Evolutionary conservation across 2,329 filamentous ascomycete genomes (phyloP).

Genomic region (Aspergillus spinulosporus): DNA sequence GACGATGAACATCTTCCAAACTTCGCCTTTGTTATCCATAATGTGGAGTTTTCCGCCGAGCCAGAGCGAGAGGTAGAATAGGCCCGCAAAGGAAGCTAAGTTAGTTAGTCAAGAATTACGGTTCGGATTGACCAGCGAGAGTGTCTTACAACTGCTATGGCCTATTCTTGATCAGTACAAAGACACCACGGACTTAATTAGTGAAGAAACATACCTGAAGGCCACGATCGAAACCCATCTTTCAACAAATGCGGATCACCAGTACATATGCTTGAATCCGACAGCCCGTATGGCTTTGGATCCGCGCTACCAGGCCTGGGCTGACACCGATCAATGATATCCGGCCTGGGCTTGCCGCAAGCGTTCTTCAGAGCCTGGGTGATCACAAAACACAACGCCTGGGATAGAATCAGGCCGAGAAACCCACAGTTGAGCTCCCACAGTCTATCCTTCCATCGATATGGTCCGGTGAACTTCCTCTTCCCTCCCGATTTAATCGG

Average conservation of each 20-base stretch:
- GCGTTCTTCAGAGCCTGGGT: conserved; percentile 60
- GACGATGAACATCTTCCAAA: conserved; percentile 59
- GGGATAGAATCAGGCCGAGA: conserved; percentile 56
- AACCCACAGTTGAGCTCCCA: conserved; percentile 64
- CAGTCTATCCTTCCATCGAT: conserved; percentile 57
- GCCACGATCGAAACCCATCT: conserved; percentile 61
- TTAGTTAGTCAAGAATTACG: conserved; percentile 13
- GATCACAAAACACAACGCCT: conserved; percentile 57
- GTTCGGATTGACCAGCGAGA: background rate
- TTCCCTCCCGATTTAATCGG: conserved; percentile 38
- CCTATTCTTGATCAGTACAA: conserved; percentile 24
- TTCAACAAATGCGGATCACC: conserved; percentile 54
- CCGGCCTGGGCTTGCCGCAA: conserved; percentile 60
- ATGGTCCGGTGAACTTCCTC: conserved; percentile 46
- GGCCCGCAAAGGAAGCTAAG: conserved; percentile 57
- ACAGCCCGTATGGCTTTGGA: conserved; percentile 42
- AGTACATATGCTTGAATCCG: conserved; percentile 53
- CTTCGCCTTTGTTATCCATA: conserved; percentile 60
- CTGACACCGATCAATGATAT: conserved; percentile 58
- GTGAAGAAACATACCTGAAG: conserved; percentile 46
- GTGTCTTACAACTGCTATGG: conserved; percentile 26
- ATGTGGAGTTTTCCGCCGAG: conserved; percentile 61
- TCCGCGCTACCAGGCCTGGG: conserved; percentile 41
- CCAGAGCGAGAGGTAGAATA: conserved; percentile 62
- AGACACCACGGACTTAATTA: too few relatives aligned